Base-by-base conservation (phyloP, 805 yeast species). In the Isabelozyma gotoi region DNA sequence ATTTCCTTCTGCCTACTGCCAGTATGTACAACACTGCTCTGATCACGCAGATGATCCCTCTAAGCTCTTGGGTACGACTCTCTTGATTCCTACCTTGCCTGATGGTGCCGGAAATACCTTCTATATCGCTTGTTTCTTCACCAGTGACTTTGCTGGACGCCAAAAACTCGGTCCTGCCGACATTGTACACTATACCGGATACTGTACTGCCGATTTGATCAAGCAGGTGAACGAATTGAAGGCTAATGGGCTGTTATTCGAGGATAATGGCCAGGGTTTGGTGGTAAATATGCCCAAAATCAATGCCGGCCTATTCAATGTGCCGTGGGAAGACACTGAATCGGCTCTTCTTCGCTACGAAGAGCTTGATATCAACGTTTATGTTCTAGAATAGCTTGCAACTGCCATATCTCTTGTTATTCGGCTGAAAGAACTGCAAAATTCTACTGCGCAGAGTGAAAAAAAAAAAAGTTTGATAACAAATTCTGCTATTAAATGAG, bases 261-360 rank as follows among this genome's bases (percentile, higher is more conserved):
- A 48, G 15, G 34, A 36, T 3, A 46, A 45, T n/a, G 48, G 46
- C 8, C 46, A 57, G 2, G 38, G 46, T 11, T 49, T 58, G 12
- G 58, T 60, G 0, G 55, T 87, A 2, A 73, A 74, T 49, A 78
- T 88, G 85, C 96, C 96, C 17, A 75, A 76, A 59, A 88, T 88
- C 51, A 88, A 88, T 53, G 77, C 92, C 21, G 96, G 96, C 0
- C 77, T 88, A 2, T 88, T 88, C 60, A 76, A 76, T 1, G 90
- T 86, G 6, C 94, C 95, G 0, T 88, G 96, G 96, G 74, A 70
- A 11, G 50, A 73, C 8, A 87, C 96, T 0, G 92, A 81, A 56
- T 52, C 46, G 12, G 77, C 77, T 0, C 55, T 88, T 44, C 44
- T 62, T 14, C 53, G 43, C 17, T 52, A 43, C 46, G 29, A n/a